Base-by-base conservation (phyloP, 1,284 basidiomycete genomes). In the Marasmius tenuissimus region DNA sequence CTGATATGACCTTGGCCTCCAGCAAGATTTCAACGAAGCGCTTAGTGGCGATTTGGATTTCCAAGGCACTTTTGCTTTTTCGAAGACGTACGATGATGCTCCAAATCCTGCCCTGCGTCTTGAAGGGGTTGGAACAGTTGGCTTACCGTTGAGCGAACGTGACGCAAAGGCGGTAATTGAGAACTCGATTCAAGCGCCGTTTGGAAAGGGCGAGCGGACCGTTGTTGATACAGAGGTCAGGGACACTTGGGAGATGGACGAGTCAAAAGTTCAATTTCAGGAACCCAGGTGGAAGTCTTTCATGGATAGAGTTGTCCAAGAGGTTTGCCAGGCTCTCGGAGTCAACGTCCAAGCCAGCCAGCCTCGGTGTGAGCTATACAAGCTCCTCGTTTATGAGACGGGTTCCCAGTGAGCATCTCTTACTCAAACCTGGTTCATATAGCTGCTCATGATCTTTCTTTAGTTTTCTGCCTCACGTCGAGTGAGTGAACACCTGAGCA, bases 161-260 rank as follows among this genome's bases (percentile, higher is more conserved):
- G 78, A 80, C 51, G 79, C 78, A 3, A 51, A 35, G 10, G 35
- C 48, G 16, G 72, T 81, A 47, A 76, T 74, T 35, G 65, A 64
- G 3, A 51, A 62, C 16, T 66, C 75, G 2, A 60, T 65, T 10
- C 75, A 75, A 58, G 76, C 80, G 4, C 78, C 80, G 1, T 79
- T 75, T 65, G 78, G 77, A 5, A 69, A 76, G 42, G 75, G 75
- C 22, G 71, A 75, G 51, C 68, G 69, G 16, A 75, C 74, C 0
- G 64, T 78, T 5, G 70, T 79, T 2, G 71, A 79, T 57, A 75
- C 68, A 27, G 64, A 70, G 11, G 77, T 80, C 11, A 70, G 78
- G 14, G 74, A 80, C 68, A 79, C 78, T 1, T 80, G 77, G 78
- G 76, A 79, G 60, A 74, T 79, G 50, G 74, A 75, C 45, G 70